phyloP scores from a whole-genome alignment of 176 grass and related monocot genomes.

The Cocos nucifera region DNA sequence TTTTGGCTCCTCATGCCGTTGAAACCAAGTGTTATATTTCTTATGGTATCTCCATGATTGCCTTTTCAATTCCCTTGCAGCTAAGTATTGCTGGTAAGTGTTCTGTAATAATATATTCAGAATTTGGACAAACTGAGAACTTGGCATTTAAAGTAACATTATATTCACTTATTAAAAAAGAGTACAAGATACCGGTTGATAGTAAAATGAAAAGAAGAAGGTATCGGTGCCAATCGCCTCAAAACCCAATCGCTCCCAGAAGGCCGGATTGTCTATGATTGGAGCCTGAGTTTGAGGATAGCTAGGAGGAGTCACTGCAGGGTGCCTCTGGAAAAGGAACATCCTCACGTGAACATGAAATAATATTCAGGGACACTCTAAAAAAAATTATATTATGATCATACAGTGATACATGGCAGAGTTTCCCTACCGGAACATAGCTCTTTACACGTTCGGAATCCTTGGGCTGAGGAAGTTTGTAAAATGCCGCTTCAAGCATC shows the following conservation, averaged over 20 bases:
- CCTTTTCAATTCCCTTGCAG: slow-evolving; percentile 91
- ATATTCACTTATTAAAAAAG: neutral
- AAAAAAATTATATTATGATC: neutral
- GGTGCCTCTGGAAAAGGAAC: slow-evolving; percentile 62
- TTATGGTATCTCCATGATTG: slow-evolving; percentile 97
- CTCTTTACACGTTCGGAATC: slow-evolving; percentile 75
- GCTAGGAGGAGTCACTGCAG: slow-evolving; percentile 49
- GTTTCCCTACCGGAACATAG: slow-evolving; percentile 60
- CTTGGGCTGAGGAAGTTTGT: slow-evolving; percentile 81
- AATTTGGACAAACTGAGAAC: too few species aligned
- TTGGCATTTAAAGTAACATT: too few species aligned
- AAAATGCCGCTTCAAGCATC: slow-evolving; percentile 91
- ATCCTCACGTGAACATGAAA: neutral
- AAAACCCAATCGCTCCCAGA: slow-evolving; percentile 79
- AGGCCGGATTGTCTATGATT: slow-evolving; percentile 68
- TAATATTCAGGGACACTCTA: too few species aligned
- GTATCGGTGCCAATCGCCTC: slow-evolving; percentile 78
- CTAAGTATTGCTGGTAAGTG: slow-evolving; percentile 83
- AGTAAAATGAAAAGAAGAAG: slow-evolving; percentile 98
- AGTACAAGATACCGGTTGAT: slow-evolving; percentile 55
- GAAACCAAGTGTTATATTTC: slow-evolving; percentile 97
- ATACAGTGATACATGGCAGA: neutral
- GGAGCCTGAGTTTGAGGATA: slow-evolving; percentile 88
- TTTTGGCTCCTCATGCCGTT: slow-evolving; percentile 92
- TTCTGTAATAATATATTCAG: slow-evolving; percentile 36